A percentile compares a stretch with the other conserved stretches of the same genome.
These are phyloP conservation scores for Colletotrichum aenigma DNA, from an alignment of 2,329 filamentous ascomycete genomes.

Conservation along the genomic window DNA sequence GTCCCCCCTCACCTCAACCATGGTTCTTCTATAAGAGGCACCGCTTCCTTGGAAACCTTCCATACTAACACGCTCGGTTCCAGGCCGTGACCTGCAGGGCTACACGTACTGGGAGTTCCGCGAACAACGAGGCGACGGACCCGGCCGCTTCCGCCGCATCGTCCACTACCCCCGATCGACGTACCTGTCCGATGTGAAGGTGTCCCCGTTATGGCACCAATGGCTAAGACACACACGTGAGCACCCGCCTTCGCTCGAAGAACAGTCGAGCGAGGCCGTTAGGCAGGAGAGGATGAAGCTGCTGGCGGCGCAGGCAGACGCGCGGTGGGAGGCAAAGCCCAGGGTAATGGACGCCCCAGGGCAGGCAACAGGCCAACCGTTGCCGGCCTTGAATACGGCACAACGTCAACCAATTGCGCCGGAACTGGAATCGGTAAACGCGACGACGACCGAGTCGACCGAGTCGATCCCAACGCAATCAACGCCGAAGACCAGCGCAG, in stretches of 20 bases:
- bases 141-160: constrained; percentile 62
- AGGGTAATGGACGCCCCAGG: constrained; percentile 48
- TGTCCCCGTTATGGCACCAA: constrained; percentile 70
- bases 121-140: constrained; percentile 44
- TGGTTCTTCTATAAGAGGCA: not conserved
- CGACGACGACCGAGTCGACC: not conserved
- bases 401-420: constrained; percentile 13
- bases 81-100: constrained; percentile 67
- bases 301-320: constrained; percentile 66
- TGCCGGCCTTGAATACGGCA: constrained; percentile 28
- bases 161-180: constrained; percentile 61
- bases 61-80: not conserved
- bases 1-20: constrained; percentile 23
- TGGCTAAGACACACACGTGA: constrained; percentile 68
- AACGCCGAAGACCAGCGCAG: not conserved
- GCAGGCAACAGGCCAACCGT: constrained; percentile 27
- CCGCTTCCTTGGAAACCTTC: not conserved
- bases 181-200: constrained; percentile 59
- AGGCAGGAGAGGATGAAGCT: constrained; percentile 58
- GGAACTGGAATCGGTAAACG: constrained; percentile 8
- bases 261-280: constrained; percentile 58
- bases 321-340: constrained; percentile 66
- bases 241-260: constrained; percentile 58
- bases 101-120: constrained; percentile 75
- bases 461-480: not conserved